phyloP scores from a whole-genome alignment of 2,329 filamentous ascomycete genomes.

The Sordariomycetes sp. region DNA sequence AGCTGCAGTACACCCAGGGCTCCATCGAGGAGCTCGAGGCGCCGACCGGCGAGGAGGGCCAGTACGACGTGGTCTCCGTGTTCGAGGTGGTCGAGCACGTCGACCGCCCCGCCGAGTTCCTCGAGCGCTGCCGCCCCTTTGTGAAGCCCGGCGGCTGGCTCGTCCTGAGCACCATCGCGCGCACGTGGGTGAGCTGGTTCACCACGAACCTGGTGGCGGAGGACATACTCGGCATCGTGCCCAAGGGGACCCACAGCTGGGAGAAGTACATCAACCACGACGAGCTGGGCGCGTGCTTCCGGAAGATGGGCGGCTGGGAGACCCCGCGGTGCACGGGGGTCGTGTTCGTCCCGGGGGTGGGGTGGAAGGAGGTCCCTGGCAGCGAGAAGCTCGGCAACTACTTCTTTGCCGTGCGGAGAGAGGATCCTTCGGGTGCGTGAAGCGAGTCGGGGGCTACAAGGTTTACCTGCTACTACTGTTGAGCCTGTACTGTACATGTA shows the following conservation, averaged over 20 bases:
- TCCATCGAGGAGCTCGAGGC: slow-evolving; percentile 60
- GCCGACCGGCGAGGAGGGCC: slow-evolving; percentile 24
- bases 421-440: slow-evolving; percentile 6
- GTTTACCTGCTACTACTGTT: neutral
- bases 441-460: neutral
- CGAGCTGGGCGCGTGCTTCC: slow-evolving; percentile 55
- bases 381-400: slow-evolving; percentile 90
- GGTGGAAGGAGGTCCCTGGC: slow-evolving; percentile 74
- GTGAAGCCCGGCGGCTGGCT: slow-evolving; percentile 90
- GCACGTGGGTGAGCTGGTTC: slow-evolving; percentile 81
- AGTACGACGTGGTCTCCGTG: slow-evolving; percentile 72
- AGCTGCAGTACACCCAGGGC: slow-evolving; percentile 63
- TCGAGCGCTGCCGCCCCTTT: slow-evolving; percentile 60
- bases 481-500: neutral
- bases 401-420: slow-evolving; percentile 72
- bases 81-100: slow-evolving; percentile 98
- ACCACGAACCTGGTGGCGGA: slow-evolving; percentile 91
- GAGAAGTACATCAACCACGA: slow-evolving; percentile 84
- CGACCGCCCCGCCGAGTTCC: slow-evolving; percentile 61
- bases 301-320: slow-evolving; percentile 45
- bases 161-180: slow-evolving; percentile 81
- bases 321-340: slow-evolving; percentile 62
- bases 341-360: slow-evolving; percentile 79
- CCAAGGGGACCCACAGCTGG: slow-evolving; percentile 92
- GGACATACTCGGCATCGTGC: slow-evolving; percentile 77